Base-by-base conservation (phyloP, 306 rosid genomes). In the Prunus armeniaca region DNA sequence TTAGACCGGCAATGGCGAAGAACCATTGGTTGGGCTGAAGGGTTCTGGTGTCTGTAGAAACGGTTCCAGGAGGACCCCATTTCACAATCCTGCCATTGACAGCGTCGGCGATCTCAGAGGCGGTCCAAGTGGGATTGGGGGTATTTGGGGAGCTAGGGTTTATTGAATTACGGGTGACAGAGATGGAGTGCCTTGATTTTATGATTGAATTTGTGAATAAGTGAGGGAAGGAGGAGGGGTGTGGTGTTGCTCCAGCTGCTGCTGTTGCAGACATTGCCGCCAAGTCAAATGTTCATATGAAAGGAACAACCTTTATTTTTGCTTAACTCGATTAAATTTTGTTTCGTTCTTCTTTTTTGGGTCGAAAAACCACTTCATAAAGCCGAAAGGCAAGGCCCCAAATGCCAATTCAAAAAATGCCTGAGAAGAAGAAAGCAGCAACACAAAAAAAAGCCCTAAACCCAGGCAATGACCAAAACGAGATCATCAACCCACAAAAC, bases 1-100 rank as follows among this genome's bases (percentile, higher is more conserved):
- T 82, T 45, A 68, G 51, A 57, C 82, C 82, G 41, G 79, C n/a
- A 41, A 82, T 67, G 76, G 85, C 85, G 43, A 82, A 82, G 76
- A 82, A 68, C 82, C 85, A 82, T n/a, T 82, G 79, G 69, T 52
- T 49, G 62, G 79, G 72, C 45, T 61, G 41, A 10, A 82, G 71
- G 25, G 79, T 72, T 73, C 82, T 60, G 56, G 79, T 82, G 82
- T 82, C 79, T 0, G 62, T 58, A 38, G 82, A 82, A 45, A 82
- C 68, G 76, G 82, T 78, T 51, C 79, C 85, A n/a, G 82, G 76
- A 41, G 85, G 75, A 41, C 82, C 85, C 66, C 75, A 77, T 72
- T 82, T 72, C 41, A 72, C 68, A 28, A 82, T 51, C 46, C 61
- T 78, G 60, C 83, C 80, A 49, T 61, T 74, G 41, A 82, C 83